Evolutionary conservation across 768 basidiomycete species (phyloP), one percentile per base, ranked within the genome.

Genomic region (Naematelia aurantialba): DNA sequence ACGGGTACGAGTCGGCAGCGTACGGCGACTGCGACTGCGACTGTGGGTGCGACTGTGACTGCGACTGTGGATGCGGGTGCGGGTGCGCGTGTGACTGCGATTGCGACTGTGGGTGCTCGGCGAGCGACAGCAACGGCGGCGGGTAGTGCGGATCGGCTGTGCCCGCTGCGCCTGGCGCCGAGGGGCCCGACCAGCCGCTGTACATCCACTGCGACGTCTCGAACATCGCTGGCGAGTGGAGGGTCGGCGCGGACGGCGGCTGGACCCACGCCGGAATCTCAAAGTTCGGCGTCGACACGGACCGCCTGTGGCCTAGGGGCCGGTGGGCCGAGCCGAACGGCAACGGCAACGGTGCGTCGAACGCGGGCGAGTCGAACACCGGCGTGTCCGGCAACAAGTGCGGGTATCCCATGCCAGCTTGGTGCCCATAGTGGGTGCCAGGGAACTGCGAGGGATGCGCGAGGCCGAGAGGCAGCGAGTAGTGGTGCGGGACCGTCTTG

Each of bases 191-290:
- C 64, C 67, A 64, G 10, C 58, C 59, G 22, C 53, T 57, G 54
- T 73, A 70, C 68, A 69, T 73, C 71, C 71, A 73, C 8, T 62
- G 61, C 19, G 63, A 44, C n/a, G 61, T 60, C 47, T 73, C 71
- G 56, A 72, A 67, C 62, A 68, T 62, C 11, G 68, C 61, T 10
- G 71, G 68, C 2, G 71, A 69, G 42, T 65, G 55, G 24, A 68
- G 49, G 5, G 59, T 34, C 19, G 71, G 71, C 5, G 71, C 68
- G 25, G 71, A 19, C 25, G 71, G 67, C 21, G 70, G 58, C 3
- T 52, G 31, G 12, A 54, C 58, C 65, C 60, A 69, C 0, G 68
- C 49, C 10, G 52, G 48, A 10, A 58, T 55, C 4, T 61, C 63
- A 51, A 53, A 56, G 29, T 45, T 58, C 12, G 71, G 71, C 19